Evolutionary conservation across 306 rosid genomes (phyloP), one percentile per base, ranked within the genome.

Genomic region (Nissolia schottii): DNA sequence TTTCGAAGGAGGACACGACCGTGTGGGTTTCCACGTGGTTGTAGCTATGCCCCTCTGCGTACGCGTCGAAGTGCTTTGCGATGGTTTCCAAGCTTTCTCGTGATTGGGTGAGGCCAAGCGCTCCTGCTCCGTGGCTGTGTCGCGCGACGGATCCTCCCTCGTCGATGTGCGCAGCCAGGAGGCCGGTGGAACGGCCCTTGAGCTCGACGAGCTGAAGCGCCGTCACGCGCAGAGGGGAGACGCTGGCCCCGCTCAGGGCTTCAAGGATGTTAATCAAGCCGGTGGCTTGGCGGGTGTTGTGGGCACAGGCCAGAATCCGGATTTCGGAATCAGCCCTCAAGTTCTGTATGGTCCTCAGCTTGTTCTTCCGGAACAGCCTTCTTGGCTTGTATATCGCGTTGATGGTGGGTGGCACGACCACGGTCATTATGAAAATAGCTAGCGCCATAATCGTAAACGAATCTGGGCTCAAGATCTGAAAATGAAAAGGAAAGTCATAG

Each of bases 151-250:
- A n/a, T n/a, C n/a, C n/a, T n/a, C n/a, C n/a, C n/a, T 67, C 28
- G 6, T 55, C 66, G 19, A 64, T 16, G 8, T 82, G 84, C 5
- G 71, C 57, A 9, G 74, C 38, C 15, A 77, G 40, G 69, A 76
- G 45, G 75, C 78, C 57, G 24, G 80, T 63, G 34, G 66, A 12
- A 0, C 56, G 61, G 7, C 80, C 74, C 0, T 49, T 79, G 13
- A 79, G 56, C 57, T 85, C 86, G 12, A 82, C 68, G 2, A 85
- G 82, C 14, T 79, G 84, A 48, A 79, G 80, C 5, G 70, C 82
- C 12, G 64, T 57, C 12, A 81, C 53, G 0, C 46, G 78, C 13
- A 85, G 7, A n/a, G 78, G 69, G 19, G 80, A 67, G 6, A 48
- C 7, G 56, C 66, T 63, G 7, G 53, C 27, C 11, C 79, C 23